These are phyloP conservation scores for Stereum hirsutum DNA, from an alignment of 1,284 basidiomycete genomes.

Conservation along the genomic window DNA sequence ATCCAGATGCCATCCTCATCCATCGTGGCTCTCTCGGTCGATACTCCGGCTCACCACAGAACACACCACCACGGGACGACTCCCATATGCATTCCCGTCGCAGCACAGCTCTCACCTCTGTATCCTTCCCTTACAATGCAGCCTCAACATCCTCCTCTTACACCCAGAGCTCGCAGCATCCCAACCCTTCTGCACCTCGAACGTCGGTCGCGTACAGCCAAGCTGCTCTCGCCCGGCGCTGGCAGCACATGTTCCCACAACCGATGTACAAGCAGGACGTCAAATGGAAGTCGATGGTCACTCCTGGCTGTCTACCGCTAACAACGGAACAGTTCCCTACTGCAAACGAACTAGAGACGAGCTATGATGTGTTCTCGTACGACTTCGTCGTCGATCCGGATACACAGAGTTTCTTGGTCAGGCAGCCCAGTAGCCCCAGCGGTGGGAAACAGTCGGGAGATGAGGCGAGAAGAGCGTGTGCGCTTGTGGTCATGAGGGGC, in stretches of 20 bases:
- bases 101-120: conserved; percentile 30
- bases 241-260: conserved; percentile 84
- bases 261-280: conserved; percentile 78
- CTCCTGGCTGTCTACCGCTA: conserved; percentile 83
- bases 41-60: conserved; percentile 47
- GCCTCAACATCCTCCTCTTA: conserved; percentile 49
- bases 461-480: conserved; percentile 59
- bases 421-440: conserved; percentile 29
- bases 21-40: conserved; percentile 15
- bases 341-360: conserved; percentile 63
- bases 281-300: conserved; percentile 87
- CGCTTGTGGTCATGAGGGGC: conserved; percentile 83
- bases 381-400: conserved; percentile 71
- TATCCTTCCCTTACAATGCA: conserved; percentile 30
- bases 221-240: conserved; percentile 68
- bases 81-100: conserved; percentile 45
- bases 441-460: too few species aligned
- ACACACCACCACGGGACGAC: conserved; percentile 61
- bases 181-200: conserved; percentile 58
- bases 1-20: conserved; percentile 27
- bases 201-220: conserved; percentile 49
- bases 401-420: conserved; percentile 75
- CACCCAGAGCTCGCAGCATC: conserved; percentile 30
- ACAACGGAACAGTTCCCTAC: conserved; percentile 89
- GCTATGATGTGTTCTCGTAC: conserved; percentile 77